Base-by-base conservation (phyloP, 805 yeast genomes). In the Wickerhamomyces xylosicus region DNA sequence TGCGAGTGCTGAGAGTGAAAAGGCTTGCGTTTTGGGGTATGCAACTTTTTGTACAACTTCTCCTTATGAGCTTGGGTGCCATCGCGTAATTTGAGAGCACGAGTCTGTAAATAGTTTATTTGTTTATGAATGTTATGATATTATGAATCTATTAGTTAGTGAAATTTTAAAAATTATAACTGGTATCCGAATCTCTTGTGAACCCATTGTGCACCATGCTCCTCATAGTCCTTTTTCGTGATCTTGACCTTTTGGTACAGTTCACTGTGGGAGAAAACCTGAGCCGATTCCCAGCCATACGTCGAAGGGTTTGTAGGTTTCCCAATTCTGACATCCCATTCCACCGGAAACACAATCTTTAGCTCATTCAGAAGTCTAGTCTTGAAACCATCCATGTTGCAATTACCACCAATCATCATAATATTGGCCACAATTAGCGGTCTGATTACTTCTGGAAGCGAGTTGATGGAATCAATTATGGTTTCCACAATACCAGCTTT, bases 1-100 rank as follows among this genome's bases (percentile, higher is more conserved):
- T 77, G 29, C 66, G 92, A 36, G 65, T 76, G 13, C 65, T 77
- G 21, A 61, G 97, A 39, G 67, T 90, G 68, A 74, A 73, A 47
- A 81, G 87, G 54, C 87, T 92, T 9, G 92, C 95, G 2, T 85
- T 90, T 54, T 92, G 97, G 97, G 76, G 95, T 2, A 58, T 86
- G 32, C 97, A 92, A 58, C 63, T 87, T 38, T 59, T 92, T 19
- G 67, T 90, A 22, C 98, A 92, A 57, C 63, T 86, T 37, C 61
- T 89, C 15, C 71, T 92, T 19, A 76, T 92, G 72, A 84, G 95
- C 34, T 63, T 89, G 18, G 94, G 95, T 3, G 78, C 86, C 10
- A 71, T 77, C 32, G 77, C 80, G 13, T 71, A 48, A 51, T 25
- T 6, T 21, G 6, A 6, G 6, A 10, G 25, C 6, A 21, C 10